Conservation (phyloP, 345 rosid species). For the Pugionium cornutum region DNA sequence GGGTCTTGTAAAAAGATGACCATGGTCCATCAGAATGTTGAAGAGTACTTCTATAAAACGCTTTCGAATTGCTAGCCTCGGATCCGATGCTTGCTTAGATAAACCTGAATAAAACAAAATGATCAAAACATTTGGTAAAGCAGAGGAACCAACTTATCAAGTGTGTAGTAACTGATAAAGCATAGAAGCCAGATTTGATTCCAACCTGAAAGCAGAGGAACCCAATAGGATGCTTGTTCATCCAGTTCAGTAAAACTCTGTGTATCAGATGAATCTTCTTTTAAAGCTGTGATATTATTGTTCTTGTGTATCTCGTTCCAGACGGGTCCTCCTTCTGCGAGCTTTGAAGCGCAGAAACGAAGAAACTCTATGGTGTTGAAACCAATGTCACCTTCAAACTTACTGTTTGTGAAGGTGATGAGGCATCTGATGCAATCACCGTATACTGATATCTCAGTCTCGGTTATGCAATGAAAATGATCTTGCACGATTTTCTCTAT, state of each 20-base stretch:
- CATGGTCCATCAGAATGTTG: slow-evolving; percentile 90
- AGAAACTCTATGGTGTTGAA: slow-evolving; percentile 97
- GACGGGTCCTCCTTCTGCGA: slow-evolving; percentile 82
- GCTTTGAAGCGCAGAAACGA: slow-evolving; percentile 89
- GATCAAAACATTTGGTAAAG: slow-evolving; percentile 4
- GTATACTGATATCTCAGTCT: slow-evolving; percentile 82
- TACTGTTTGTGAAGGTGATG: slow-evolving; percentile 80
- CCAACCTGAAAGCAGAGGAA: slow-evolving; percentile 89
- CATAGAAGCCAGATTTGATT: background rate
- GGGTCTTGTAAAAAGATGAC: slow-evolving; percentile 75
- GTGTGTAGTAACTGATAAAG: background rate
- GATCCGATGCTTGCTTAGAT: slow-evolving; percentile 76
- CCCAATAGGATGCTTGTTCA: slow-evolving; percentile 86
- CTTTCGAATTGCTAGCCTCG: slow-evolving; percentile 74
- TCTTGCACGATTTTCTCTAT: slow-evolving; percentile 92
- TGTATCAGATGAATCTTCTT: slow-evolving; percentile 46
- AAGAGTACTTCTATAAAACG: slow-evolving; percentile 87
- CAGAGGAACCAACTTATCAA: slow-evolving; percentile 3
- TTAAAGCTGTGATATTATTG: slow-evolving; percentile 45
- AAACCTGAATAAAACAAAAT: slow-evolving; percentile 56
- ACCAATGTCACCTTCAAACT: slow-evolving; percentile 85
- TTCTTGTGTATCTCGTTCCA: slow-evolving; percentile 53
- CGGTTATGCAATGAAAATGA: slow-evolving; percentile 83
- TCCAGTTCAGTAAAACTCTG: slow-evolving; percentile 51
- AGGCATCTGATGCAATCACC: slow-evolving; percentile 91